These are phyloP conservation scores for Lunasporangiospora selenospora DNA, from an alignment of 192 early-diverging fungal genomes.

Conservation along the genomic window DNA sequence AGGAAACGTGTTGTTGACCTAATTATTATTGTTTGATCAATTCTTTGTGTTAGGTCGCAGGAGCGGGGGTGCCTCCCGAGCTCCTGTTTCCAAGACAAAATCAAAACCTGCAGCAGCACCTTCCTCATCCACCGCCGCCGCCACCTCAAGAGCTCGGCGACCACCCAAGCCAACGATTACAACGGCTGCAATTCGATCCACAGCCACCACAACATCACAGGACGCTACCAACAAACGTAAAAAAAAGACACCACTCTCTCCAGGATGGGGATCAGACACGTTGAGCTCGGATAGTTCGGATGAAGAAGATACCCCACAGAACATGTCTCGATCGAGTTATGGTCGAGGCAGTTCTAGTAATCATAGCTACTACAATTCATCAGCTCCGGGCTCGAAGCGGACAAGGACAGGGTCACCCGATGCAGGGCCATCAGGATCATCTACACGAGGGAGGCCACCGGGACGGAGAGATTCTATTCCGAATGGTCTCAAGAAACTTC, in stretches of 20 bases:
- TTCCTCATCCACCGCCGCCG: too few species aligned
- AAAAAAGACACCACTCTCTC: conserved; percentile 23
- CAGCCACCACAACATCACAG: too few species aligned
- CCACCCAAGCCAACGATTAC: too few species aligned
- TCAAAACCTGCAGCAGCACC: too few species aligned
- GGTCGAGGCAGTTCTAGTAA: background rate
- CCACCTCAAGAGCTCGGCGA: too few species aligned
- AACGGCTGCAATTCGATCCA: too few species aligned
- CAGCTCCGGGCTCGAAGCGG: conserved; percentile 2
- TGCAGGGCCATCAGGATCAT: background rate
- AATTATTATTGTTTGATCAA: too few species aligned
- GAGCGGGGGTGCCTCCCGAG: too few species aligned
- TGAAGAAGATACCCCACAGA: background rate
- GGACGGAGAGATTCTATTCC: conserved; percentile 17
- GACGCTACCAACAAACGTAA: too few species aligned
- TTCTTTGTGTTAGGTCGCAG: too few species aligned
- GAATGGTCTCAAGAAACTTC: conserved; percentile 43
- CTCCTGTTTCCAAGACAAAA: too few species aligned
- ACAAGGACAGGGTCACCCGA: conserved; percentile 8
- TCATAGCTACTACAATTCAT: background rate
- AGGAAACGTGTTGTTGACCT: too few species aligned
- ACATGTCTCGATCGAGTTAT: background rate
- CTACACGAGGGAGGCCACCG: background rate
- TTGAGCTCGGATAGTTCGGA: conserved; percentile 22
- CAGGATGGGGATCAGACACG: conserved; percentile 26